Conservation (phyloP, 495 filamentous ascomycete species). For the Penicillium antarcticum region DNA sequence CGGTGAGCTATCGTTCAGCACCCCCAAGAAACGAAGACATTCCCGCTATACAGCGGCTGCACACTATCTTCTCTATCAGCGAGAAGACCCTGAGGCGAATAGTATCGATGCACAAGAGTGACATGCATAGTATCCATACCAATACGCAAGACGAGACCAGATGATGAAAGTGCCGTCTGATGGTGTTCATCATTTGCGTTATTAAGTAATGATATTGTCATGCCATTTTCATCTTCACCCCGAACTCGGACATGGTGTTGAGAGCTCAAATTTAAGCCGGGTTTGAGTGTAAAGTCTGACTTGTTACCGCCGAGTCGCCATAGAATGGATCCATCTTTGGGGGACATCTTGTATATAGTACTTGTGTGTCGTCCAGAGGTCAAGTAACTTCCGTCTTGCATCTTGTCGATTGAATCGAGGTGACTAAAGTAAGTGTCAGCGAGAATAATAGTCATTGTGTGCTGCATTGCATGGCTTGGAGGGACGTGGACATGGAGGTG, state of each 20-base stretch:
- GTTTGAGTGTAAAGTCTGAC: neutral
- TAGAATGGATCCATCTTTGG: neutral
- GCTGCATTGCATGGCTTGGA: neutral
- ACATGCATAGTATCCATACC: neutral
- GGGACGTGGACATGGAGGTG: too few species aligned
- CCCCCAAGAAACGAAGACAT: neutral
- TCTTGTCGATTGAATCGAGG: neutral
- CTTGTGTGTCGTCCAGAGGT: neutral
- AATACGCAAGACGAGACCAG: neutral
- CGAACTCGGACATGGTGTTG: neutral
- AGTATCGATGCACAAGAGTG: neutral
- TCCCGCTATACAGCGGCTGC: neutral
- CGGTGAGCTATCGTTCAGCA: neutral
- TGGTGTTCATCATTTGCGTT: neutral
- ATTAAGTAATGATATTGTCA: neutral
- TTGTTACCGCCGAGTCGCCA: neutral
- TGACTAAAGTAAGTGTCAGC: neutral
- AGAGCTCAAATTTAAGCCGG: neutral
- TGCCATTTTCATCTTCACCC: neutral
- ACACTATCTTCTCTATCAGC: neutral
- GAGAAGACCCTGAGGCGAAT: neutral
- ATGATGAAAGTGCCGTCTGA: neutral
- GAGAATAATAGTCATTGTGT: neutral
- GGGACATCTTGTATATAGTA: neutral
- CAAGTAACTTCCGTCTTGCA: neutral